A percentile compares a stretch with the other conserved stretches of the same genome.
Evolutionary conservation across 2,329 filamentous ascomycete species (phyloP).

Genomic region (Xylaria multiplex): DNA sequence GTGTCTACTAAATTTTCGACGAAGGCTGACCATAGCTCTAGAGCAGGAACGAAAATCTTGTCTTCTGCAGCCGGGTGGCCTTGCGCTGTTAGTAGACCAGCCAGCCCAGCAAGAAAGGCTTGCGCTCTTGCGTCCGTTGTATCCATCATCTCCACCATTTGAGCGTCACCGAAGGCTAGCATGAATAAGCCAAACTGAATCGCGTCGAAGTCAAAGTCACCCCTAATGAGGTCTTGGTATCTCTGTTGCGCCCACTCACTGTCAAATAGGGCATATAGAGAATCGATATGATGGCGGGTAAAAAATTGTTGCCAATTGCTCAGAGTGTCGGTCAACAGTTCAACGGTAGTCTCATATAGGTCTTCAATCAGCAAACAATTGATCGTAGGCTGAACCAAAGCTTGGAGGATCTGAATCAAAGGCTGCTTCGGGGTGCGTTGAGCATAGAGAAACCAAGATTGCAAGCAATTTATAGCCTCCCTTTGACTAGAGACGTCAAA

Average conservation of each 20-base stretch:
- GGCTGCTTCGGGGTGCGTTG: constrained; percentile 69
- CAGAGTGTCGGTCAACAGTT: constrained; percentile 72
- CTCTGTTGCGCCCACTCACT: constrained; percentile 67
- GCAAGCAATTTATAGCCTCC: constrained; percentile 69
- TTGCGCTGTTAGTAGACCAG: constrained; percentile 71
- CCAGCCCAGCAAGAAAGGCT: constrained; percentile 67
- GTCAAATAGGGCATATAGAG: constrained; percentile 68
- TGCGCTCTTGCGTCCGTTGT: constrained; percentile 60
- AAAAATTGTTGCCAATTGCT: constrained; percentile 73
- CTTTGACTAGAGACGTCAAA: constrained; percentile 53
- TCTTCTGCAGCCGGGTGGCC: constrained; percentile 78
- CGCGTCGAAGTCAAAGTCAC: constrained; percentile 71
- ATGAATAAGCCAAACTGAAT: constrained; percentile 74
- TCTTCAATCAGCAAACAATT: constrained; percentile 67
- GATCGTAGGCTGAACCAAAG: constrained; percentile 69
- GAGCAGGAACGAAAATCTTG: constrained; percentile 75
- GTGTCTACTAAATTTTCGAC: constrained; percentile 74
- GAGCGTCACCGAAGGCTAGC: constrained; percentile 75
- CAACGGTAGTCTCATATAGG: constrained; percentile 68
- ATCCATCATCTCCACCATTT: constrained; percentile 68
- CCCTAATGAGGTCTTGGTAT: constrained; percentile 65
- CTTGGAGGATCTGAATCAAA: constrained; percentile 67
- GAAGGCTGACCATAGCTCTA: constrained; percentile 85
- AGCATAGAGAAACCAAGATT: constrained; percentile 79
- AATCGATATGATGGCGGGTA: constrained; percentile 64